Percentiles rank a stretch among this genome's conserved stretches.
These are phyloP conservation scores for Paradendryphiella salina DNA, from an alignment of 2,329 filamentous ascomycete genomes.

Conservation along the genomic window DNA sequence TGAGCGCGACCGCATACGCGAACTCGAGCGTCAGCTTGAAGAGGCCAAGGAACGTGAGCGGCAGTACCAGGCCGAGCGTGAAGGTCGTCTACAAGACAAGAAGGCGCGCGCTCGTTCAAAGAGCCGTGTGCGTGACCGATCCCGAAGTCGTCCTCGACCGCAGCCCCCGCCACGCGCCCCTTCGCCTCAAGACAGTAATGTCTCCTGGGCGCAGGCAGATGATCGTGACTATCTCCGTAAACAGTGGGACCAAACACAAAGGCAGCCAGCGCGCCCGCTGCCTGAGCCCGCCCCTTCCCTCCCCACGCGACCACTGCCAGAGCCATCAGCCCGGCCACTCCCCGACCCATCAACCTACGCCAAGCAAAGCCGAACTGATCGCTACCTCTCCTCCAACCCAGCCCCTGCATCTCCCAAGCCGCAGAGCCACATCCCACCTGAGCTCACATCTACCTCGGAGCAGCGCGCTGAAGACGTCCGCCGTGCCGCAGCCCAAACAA, in stretches of 20 bases:
- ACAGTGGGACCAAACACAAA: constrained; percentile 54
- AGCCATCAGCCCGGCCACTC: constrained; percentile 39
- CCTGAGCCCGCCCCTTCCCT: constrained; percentile 35
- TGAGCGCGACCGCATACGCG: constrained; percentile 71
- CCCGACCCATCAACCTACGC: constrained; percentile 41
- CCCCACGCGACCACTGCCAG: constrained; percentile 56
- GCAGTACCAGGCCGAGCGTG: constrained; percentile 64
- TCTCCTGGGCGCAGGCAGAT: constrained; percentile 64
- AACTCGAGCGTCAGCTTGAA: constrained; percentile 75
- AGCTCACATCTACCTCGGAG: constrained; percentile 63
- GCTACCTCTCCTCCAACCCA: constrained; percentile 60
- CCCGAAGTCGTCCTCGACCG: constrained; percentile 42
- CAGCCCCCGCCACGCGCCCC: constrained; percentile 44
- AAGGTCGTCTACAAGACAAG: constrained; percentile 52
- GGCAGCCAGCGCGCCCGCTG: constrained; percentile 42
- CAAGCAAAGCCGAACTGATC: constrained; percentile 57
- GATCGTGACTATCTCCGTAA: constrained; percentile 67
- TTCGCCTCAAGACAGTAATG: constrained; percentile 57
- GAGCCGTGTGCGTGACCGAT: constrained; percentile 42
- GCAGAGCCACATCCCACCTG: constrained; percentile 49
- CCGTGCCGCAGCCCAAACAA: constrained; percentile 60
- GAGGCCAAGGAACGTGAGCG: constrained; percentile 68
- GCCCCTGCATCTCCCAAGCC: constrained; percentile 54
- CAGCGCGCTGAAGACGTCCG: constrained; percentile 65
- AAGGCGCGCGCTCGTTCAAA: constrained; percentile 46